A percentile compares a stretch with the other conserved stretches of the same genome.
Conservation (phyloP, 2,329 filamentous ascomycete species). For the Alternaria consortialis region DNA sequence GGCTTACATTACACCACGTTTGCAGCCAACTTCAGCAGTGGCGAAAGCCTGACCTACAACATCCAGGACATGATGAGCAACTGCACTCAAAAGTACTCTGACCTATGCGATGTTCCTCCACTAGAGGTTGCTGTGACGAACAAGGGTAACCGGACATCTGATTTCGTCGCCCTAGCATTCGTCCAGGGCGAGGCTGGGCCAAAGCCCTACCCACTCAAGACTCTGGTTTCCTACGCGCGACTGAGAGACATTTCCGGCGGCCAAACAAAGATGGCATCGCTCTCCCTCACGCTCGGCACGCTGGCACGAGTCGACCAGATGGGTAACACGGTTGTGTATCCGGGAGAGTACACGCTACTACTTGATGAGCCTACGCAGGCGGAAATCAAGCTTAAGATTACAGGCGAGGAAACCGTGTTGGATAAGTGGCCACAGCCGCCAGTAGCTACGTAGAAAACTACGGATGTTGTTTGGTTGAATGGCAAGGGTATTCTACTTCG, state of each 20-base stretch:
- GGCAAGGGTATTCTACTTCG: no score
- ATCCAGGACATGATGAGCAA: no score
- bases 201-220: slow-evolving; percentile 62
- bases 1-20: slow-evolving; percentile 69
- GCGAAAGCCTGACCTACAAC: no score
- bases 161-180: slow-evolving; percentile 64
- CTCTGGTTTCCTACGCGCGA: slow-evolving; percentile 62
- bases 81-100: no score
- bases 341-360: slow-evolving; percentile 57
- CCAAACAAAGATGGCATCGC: slow-evolving; percentile 36
- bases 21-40: slow-evolving; percentile 13
- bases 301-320: slow-evolving; percentile 60
- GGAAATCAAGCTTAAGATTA: slow-evolving; percentile 57
- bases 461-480: no score
- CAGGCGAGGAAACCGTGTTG: slow-evolving; percentile 55
- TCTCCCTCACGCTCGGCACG: slow-evolving; percentile 60
- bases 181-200: slow-evolving; percentile 60
- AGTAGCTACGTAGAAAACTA: background rate
- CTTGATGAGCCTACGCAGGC: slow-evolving; percentile 46
- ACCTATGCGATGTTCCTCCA: no score
- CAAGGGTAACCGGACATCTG: slow-evolving; percentile 57
- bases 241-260: slow-evolving; percentile 52
- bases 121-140: slow-evolving; percentile 45
- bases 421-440: slow-evolving; percentile 47
- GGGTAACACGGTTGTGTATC: slow-evolving; percentile 63